Evolutionary conservation across 2,329 filamentous ascomycete species (phyloP).

Genomic region (Fusarium siculi): DNA sequence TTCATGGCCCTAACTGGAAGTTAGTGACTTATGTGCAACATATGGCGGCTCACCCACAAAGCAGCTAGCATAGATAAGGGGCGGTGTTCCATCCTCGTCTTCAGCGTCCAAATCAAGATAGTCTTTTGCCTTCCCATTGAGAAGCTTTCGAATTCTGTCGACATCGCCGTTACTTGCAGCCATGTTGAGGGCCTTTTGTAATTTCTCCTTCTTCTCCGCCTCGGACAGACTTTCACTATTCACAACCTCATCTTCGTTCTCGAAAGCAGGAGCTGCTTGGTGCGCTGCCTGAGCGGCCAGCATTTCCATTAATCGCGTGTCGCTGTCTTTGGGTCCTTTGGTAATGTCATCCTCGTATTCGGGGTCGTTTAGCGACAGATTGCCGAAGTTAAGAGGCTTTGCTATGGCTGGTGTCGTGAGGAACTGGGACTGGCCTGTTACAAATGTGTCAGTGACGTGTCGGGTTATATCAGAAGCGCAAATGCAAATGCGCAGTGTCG

Average conservation of each 20-base stretch:
- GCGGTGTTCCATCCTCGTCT: conserved; percentile 95
- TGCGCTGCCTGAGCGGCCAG: conserved; percentile 90
- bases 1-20: conserved; percentile 76
- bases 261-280: conserved; percentile 75
- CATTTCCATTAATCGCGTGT: conserved; percentile 93
- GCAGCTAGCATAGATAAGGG: conserved; percentile 96
- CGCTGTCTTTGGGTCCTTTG: conserved; percentile 75
- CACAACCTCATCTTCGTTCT: conserved; percentile 83
- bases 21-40: conserved; percentile 1
- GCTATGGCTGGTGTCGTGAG: conserved; percentile 86
- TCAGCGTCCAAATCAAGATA: conserved; percentile 87
- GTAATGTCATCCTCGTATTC: conserved; percentile 73
- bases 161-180: conserved; percentile 96
- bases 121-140: conserved; percentile 76
- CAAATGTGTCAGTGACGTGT: conserved; percentile 41
- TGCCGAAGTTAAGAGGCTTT: conserved; percentile 83
- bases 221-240: conserved; percentile 78
- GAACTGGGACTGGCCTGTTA: conserved; percentile 91
- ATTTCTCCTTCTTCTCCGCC: conserved; percentile 79
- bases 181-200: conserved; percentile 93
- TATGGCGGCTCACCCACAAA: conserved; percentile 72
- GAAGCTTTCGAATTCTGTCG: conserved; percentile 78
- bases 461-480: conserved; percentile 32
- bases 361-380: conserved; percentile 83
- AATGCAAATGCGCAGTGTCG: conserved; percentile 14